Conservation (phyloP, 2,329 filamentous ascomycete species). For the Alternaria ethzedia region DNA sequence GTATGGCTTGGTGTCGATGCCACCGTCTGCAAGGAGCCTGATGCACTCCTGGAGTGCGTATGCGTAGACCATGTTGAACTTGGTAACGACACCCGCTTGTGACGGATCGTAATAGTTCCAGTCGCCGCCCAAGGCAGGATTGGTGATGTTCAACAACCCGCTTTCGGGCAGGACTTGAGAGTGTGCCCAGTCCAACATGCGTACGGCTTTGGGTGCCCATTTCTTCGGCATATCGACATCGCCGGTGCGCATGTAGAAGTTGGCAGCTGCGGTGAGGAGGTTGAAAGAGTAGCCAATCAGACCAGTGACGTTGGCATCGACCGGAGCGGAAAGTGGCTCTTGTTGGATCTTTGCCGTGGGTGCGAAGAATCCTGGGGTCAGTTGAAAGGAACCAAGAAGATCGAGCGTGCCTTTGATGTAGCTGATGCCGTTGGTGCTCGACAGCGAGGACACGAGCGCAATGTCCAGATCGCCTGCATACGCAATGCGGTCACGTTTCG, state of each 20-base stretch:
- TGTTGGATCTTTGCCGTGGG: not conserved
- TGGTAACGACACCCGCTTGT: not conserved
- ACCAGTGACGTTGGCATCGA: constrained; percentile 37
- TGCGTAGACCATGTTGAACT: not conserved
- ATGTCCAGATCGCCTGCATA: not conserved
- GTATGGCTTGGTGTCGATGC: not conserved
- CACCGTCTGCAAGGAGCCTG: not conserved
- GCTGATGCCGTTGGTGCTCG: not conserved
- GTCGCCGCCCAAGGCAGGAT: not conserved
- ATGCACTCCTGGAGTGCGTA: not conserved
- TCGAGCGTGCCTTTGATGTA: not conserved
- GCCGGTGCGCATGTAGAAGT: constrained; percentile 39
- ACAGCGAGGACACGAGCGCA: not conserved
- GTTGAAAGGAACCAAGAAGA: not conserved
- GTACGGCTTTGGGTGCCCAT: constrained; percentile 35
- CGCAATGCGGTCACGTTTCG: constrained; percentile 28
- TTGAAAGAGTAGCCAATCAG: constrained; percentile 47
- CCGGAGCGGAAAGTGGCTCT: not conserved
- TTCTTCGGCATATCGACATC: constrained; percentile 28
- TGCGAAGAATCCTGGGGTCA: not conserved
- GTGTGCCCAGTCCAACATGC: constrained; percentile 47
- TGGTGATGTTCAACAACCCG: not conserved
- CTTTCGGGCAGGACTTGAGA: constrained; percentile 28
- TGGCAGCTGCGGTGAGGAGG: constrained; percentile 35
- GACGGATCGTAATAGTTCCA: not conserved